Conservation (phyloP, 208 protist species). For the Leptomonas pyrrhocoris region DNA sequence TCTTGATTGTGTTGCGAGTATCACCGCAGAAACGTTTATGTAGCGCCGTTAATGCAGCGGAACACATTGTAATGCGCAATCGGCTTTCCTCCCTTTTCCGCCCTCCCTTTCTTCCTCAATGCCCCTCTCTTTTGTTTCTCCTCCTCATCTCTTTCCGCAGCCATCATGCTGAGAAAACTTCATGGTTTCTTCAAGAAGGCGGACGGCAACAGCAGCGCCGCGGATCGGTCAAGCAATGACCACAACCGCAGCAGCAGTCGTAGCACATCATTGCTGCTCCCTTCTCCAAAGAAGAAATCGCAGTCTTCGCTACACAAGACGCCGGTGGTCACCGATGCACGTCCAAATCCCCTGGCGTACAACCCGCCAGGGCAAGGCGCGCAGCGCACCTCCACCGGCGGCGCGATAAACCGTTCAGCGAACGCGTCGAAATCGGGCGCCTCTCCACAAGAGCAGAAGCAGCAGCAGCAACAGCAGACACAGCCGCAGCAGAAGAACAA, state of each 20-base stretch:
- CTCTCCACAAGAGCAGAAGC: too few species aligned
- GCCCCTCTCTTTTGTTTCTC: background rate
- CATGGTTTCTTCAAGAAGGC: too few species aligned
- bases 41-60: too few species aligned
- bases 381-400: background rate
- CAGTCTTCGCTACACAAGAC: background rate
- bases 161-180: too few species aligned
- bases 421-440: background rate
- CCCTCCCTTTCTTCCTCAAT: background rate
- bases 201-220: too few species aligned
- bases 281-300: background rate
- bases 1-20: too few species aligned
- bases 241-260: background rate
- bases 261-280: background rate
- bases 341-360: slow-evolving; percentile 2
- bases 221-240: background rate
- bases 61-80: too few species aligned
- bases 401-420: background rate
- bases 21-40: too few species aligned
- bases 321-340: background rate
- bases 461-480: background rate
- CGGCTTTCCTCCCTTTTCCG: background rate
- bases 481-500: background rate
- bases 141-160: too few species aligned
- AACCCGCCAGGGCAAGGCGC: too few species aligned